These are phyloP conservation scores for Planoprotostelium fungivorum DNA, from an alignment of 78 protist genomes.

Conservation along the genomic window DNA sequence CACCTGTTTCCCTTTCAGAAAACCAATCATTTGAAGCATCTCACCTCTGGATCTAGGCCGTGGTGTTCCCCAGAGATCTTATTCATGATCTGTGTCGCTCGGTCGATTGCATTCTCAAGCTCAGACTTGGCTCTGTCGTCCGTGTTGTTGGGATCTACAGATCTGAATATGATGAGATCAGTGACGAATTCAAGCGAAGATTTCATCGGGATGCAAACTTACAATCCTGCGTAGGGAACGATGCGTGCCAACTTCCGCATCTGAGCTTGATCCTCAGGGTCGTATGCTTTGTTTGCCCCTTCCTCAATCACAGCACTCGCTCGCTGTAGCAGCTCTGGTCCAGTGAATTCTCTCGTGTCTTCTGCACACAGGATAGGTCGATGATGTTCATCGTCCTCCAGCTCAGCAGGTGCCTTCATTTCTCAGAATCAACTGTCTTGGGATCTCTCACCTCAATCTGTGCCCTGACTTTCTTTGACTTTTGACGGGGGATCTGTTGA, in stretches of 20 bases:
- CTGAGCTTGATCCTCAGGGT: background rate
- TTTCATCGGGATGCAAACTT: too few species aligned
- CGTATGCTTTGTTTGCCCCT: background rate
- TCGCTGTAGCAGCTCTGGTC: background rate
- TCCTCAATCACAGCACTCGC: background rate
- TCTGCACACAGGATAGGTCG: background rate
- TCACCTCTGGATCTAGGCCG: too few species aligned
- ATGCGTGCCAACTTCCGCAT: background rate
- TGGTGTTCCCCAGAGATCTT: background rate
- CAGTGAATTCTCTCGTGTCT: background rate
- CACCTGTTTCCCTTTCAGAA: too few species aligned
- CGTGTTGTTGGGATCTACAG: background rate
- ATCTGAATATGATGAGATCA: too few species aligned
- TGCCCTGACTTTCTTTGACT: background rate
- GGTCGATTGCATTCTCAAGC: background rate
- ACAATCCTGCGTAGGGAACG: background rate
- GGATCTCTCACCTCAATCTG: background rate
- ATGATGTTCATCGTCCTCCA: background rate
- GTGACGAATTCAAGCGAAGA: too few species aligned
- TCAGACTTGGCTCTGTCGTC: background rate
- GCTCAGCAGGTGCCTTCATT: background rate
- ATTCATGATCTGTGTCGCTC: background rate
- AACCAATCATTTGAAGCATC: too few species aligned
- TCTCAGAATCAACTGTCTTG: too few species aligned
- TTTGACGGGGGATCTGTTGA: background rate